phyloP scores from a whole-genome alignment of 208 protist species.

The Trypanosoma scelopori region DNA sequence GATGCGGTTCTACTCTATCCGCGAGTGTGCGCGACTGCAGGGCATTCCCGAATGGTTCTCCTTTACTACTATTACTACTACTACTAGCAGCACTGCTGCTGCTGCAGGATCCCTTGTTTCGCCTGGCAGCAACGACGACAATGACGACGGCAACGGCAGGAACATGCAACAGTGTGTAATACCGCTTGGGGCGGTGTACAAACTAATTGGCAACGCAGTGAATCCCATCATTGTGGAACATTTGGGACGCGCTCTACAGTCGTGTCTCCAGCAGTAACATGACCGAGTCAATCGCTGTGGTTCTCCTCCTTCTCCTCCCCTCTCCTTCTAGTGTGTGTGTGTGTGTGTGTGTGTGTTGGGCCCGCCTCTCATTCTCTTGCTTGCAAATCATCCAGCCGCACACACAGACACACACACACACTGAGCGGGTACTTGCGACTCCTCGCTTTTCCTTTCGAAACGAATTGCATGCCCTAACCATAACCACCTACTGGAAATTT shows the following conservation, averaged over 20 bases:
- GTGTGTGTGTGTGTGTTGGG: neutral
- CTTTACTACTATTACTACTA: constrained; percentile 23
- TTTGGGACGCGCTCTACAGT: constrained; percentile 24
- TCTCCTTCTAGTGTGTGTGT: constrained; percentile 1
- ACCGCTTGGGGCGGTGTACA: constrained; percentile 47
- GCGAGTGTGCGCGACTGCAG: constrained; percentile 76
- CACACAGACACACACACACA: neutral
- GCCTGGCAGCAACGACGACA: neutral
- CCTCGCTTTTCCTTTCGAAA: too few species aligned
- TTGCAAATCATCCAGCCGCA: neutral
- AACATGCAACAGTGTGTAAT: constrained; percentile 1
- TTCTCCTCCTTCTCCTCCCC: constrained; percentile 6
- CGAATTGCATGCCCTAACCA: too few species aligned
- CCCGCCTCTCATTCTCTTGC: constrained; percentile 1
- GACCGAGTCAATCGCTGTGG: constrained; percentile 6
- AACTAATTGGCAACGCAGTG: constrained; percentile 74
- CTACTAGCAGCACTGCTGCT: too few species aligned
- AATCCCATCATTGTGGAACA: constrained; percentile 72
- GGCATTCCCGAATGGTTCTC: constrained; percentile 66
- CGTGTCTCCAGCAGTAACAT: constrained; percentile 10
- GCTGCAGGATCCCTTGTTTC: neutral
- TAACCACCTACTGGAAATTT: too few species aligned
- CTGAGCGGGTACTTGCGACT: too few species aligned
- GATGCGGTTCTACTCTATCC: constrained; percentile 63
- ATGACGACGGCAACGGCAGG: neutral